A percentile compares a stretch with the other conserved stretches of the same genome.
phyloP scores from a whole-genome alignment of 495 filamentous ascomycete genomes.

The Corynascus novoguineensis region DNA sequence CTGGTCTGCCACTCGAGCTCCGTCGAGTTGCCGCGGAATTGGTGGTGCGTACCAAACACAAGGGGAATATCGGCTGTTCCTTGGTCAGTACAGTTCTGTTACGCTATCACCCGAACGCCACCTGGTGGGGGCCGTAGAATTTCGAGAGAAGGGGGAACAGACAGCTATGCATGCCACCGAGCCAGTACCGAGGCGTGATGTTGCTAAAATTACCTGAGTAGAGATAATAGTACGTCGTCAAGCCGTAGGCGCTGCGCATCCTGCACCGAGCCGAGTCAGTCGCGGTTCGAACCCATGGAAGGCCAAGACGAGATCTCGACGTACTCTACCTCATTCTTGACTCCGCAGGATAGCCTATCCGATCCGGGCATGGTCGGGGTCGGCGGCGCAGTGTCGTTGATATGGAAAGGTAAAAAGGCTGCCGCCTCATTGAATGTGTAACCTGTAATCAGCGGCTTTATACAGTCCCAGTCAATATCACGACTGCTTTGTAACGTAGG shows the following conservation, averaged over 20 bases:
- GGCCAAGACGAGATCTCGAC: background rate
- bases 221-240: constrained; percentile 34
- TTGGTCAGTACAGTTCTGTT: background rate
- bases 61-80: constrained; percentile 36
- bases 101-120: background rate
- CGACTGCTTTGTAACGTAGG: no score
- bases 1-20: constrained; percentile 29
- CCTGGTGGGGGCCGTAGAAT: background rate
- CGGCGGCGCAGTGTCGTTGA: constrained; percentile 5
- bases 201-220: constrained; percentile 37
- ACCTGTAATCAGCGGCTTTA: constrained; percentile 11
- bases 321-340: background rate
- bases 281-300: background rate
- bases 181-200: constrained; percentile 31
- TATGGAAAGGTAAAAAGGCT: constrained; percentile 11
- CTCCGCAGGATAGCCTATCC: constrained; percentile 8
- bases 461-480: background rate
- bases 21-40: constrained; percentile 38
- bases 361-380: background rate
- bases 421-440: constrained; percentile 20
- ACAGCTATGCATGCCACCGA: constrained; percentile 37
- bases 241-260: background rate
- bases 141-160: background rate
- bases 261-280: background rate
- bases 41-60: constrained; percentile 40